Evolutionary conservation across 768 basidiomycete species (phyloP), one percentile per base, ranked within the genome.

Genomic region (Amanita pseudoporphyria): DNA sequence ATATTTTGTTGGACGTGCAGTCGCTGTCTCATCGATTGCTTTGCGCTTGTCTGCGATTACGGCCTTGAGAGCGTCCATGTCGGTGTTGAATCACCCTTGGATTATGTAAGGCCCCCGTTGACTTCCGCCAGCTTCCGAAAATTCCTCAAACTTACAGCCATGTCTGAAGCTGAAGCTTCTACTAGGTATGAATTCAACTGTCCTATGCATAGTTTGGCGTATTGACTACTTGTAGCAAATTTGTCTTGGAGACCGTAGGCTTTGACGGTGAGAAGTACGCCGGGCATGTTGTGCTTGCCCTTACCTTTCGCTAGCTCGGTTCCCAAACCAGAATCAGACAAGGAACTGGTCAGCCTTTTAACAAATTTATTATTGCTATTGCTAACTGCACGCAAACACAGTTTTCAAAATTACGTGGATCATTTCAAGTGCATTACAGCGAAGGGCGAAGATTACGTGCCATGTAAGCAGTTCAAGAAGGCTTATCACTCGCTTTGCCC

Each of bases 381-480:
- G 26, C 43, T 5, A 12, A 19, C 33, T 16, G 21, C 44, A 40
- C 39, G 42, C 49, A 52, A 49, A 10, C 26, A 26, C 57, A 89
- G 87, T 71, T 87, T 81, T 79, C 91, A 95, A 72, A 93, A 95
- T 74, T 98, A 94, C 67, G 86, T 87, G 53, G 96, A 99, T 70
- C 97, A 96, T 77, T 92, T 94, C 82, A 95, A 95, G 68, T 99
- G 96, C 68, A 71, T 97, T 59, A 68, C 87, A 59, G 94, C 94
- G 59, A 98, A 96, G 72, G 96, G 96, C 57, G 96, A 99, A 58
- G 96, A 97, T 52, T 98, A 83, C 65, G 82, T 84, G n/a, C 93
- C 96, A 1, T 98, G 96, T 84, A 92, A 92, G 73, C 94, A 96
- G 68, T 99, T 99, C 82, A 88, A 87, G 73, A 80, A 82, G 66